Percentiles rank a stretch among this genome's conserved stretches.
These are phyloP conservation scores for Fusarium odoratissimum DNA, from an alignment of 2,329 filamentous ascomycete species.

Conservation along the genomic window DNA sequence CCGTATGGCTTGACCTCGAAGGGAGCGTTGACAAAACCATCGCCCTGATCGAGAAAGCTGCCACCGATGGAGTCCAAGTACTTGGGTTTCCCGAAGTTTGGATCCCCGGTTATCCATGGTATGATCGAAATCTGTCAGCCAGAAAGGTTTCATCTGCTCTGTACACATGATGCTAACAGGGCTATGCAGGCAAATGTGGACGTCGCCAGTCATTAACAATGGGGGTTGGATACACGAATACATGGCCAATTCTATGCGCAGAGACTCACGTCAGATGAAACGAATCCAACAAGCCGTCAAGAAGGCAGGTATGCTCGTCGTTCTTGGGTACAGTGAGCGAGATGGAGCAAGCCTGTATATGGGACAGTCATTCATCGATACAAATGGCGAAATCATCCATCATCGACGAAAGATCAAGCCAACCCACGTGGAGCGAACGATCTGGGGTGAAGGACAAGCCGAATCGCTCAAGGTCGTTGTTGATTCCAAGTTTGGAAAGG, in stretches of 20 bases:
- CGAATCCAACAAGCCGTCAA: background rate
- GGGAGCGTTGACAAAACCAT: background rate
- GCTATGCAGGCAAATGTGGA: background rate
- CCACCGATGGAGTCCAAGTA: background rate
- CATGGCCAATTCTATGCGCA: background rate
- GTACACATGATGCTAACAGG: background rate
- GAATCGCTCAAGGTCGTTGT: background rate
- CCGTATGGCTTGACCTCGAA: background rate
- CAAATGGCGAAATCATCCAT: background rate
- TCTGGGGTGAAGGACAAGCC: background rate
- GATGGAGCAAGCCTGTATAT: conserved; percentile 1
- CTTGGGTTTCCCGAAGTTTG: conserved; percentile 8
- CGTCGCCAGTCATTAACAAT: background rate
- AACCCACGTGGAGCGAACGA: background rate
- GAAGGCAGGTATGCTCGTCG: background rate
- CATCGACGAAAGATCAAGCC: conserved; percentile 4
- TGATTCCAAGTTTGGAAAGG: conserved; percentile 1
- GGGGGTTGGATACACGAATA: background rate
- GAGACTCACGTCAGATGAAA: background rate
- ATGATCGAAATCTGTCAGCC: background rate
- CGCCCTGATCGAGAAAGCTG: background rate
- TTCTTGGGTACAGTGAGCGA: background rate
- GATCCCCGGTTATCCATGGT: conserved; percentile 7
- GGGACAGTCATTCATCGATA: background rate
- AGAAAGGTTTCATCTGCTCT: rapidly evolving